phyloP scores from a whole-genome alignment of 2,329 filamentous ascomycete species.

The Lasiodiplodia gonubiensis region DNA sequence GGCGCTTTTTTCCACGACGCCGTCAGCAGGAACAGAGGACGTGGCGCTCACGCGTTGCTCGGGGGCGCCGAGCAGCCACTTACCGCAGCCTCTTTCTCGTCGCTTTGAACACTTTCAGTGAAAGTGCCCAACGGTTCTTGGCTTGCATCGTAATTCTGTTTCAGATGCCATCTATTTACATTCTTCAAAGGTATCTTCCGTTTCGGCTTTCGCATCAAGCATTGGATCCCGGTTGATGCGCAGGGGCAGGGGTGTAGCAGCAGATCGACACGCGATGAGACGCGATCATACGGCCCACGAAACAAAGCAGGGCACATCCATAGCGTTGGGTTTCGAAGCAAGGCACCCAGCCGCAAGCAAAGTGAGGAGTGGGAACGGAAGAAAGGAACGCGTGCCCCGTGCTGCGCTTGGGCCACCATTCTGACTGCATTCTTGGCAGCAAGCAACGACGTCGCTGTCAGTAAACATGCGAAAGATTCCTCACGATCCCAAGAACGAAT shows the following conservation, averaged over 20 bases:
- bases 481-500: neutral
- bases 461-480: neutral
- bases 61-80: slow-evolving; percentile 16
- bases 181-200: neutral
- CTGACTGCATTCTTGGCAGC: neutral
- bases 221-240: slow-evolving; percentile 3
- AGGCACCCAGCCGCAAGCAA: slow-evolving; percentile 13
- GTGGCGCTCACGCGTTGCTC: neutral
- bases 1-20: neutral
- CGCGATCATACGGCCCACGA: neutral
- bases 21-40: slow-evolving; percentile 4
- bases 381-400: slow-evolving; percentile 20
- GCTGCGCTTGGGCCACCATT: neutral
- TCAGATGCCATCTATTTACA: neutral
- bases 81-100: slow-evolving; percentile 4
- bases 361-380: neutral
- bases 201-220: neutral
- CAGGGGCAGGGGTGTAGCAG: slow-evolving; percentile 5
- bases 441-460: neutral
- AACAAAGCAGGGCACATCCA: slow-evolving; percentile 18
- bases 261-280: slow-evolving; percentile 4
- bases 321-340: slow-evolving; percentile 13
- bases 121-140: neutral
- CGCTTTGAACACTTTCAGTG: neutral
- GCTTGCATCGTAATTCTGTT: neutral